phyloP scores from a whole-genome alignment of 805 yeast genomes.

The Candida pseudoglaebosa region DNA sequence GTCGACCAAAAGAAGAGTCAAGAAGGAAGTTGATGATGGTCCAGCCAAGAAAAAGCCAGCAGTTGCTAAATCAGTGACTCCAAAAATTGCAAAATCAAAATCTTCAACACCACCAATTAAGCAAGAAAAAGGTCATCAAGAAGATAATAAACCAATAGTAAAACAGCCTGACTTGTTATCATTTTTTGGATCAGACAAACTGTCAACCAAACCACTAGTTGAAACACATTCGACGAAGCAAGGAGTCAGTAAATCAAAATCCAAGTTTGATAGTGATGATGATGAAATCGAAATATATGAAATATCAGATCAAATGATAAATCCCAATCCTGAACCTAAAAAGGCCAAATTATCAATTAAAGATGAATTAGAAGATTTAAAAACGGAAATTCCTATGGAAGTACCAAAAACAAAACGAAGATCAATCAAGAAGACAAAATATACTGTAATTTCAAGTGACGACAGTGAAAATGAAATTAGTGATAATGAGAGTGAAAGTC shows the following conservation, averaged over 20 bases:
- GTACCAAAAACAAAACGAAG: slow-evolving; percentile 10
- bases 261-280: slow-evolving; percentile 31
- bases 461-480: slow-evolving; percentile 16
- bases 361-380: slow-evolving; percentile 25
- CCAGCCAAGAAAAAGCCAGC: slow-evolving; percentile 14
- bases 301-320: slow-evolving; percentile 3
- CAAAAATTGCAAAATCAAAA: slow-evolving; percentile 6
- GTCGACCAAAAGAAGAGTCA: slow-evolving; percentile 14
- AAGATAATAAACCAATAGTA: slow-evolving; percentile 6
- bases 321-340: slow-evolving; percentile 7
- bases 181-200: slow-evolving; percentile 13
- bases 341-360: slow-evolving; percentile 7
- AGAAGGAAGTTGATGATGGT: slow-evolving; percentile 8
- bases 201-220: slow-evolving; percentile 6
- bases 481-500: slow-evolving; percentile 14
- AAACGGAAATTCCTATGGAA: slow-evolving; percentile 9
- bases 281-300: slow-evolving; percentile 20
- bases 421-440: slow-evolving; percentile 8
- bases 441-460: slow-evolving; percentile 14
- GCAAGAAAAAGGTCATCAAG: slow-evolving; percentile 8
- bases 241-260: slow-evolving; percentile 3
- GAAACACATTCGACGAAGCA: slow-evolving; percentile 4
- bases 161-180: slow-evolving; percentile 18
- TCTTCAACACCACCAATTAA: slow-evolving; percentile 8
- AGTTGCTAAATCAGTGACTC: slow-evolving; percentile 3